A percentile compares a stretch with the other conserved stretches of the same genome.
Evolutionary conservation across 208 protist species (phyloP).

Genomic region (Lotmaria passim): DNA sequence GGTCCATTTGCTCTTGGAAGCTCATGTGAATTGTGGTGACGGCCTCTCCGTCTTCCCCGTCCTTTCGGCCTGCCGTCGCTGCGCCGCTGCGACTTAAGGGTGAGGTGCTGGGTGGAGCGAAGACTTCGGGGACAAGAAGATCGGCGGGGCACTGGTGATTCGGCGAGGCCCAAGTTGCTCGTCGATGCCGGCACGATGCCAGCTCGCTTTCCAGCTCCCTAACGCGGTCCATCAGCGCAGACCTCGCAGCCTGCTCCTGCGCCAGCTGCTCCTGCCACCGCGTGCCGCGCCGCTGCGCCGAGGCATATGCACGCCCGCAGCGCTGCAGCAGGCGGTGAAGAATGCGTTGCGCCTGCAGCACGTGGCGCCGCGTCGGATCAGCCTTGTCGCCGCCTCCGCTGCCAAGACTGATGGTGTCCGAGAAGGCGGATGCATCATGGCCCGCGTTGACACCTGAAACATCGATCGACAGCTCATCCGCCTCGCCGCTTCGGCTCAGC

Average conservation of each 20-base stretch:
- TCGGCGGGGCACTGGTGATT: too few species aligned
- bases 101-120: too few species aligned
- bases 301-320: constrained; percentile 30
- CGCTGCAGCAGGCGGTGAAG: constrained; percentile 28
- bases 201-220: constrained; percentile 30
- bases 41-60: not conserved
- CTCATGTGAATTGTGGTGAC: not conserved
- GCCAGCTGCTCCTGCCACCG: constrained; percentile 25
- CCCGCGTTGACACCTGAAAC: not conserved
- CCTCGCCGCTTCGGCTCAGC: too few species aligned
- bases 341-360: constrained; percentile 11
- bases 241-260: constrained; percentile 23
- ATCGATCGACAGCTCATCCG: not conserved
- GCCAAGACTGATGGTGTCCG: not conserved
- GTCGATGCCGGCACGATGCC: constrained; percentile 7
- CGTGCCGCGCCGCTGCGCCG: constrained; percentile 19
- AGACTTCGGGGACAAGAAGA: too few species aligned
- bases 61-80: too few species aligned
- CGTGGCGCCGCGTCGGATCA: constrained; percentile 19
- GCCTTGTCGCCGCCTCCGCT: too few species aligned
- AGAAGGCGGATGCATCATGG: not conserved
- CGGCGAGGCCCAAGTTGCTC: not conserved
- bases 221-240: constrained; percentile 24
- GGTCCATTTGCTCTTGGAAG: not conserved
- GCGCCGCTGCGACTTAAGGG: too few species aligned